Conservation (phyloP, 2,329 filamentous ascomycete species). For the Alternaria dauci region DNA sequence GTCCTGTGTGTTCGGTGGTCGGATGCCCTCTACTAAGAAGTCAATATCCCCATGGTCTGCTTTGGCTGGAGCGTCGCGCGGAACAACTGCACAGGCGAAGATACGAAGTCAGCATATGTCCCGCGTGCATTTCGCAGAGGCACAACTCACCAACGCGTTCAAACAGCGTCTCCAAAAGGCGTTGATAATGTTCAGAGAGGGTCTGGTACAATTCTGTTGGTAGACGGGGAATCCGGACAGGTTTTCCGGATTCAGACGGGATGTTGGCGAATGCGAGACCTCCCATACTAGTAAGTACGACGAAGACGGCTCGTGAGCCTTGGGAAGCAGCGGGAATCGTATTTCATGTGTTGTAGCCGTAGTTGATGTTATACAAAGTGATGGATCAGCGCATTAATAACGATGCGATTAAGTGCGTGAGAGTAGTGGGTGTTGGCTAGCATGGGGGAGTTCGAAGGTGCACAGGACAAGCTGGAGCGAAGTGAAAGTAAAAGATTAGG, state of each 20-base stretch:
- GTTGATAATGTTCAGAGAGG: slow-evolving; percentile 59
- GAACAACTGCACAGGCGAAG: slow-evolving; percentile 51
- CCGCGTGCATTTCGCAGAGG: not conserved
- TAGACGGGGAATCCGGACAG: slow-evolving; percentile 72
- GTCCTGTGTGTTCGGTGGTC: slow-evolving; percentile 13
- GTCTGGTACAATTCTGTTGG: slow-evolving; percentile 63
- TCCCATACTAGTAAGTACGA: slow-evolving; percentile 64
- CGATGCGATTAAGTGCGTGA: not conserved
- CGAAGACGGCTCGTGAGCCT: not conserved
- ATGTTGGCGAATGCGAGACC: slow-evolving; percentile 56
- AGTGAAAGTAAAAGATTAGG: not conserved
- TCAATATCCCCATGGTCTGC: slow-evolving; percentile 76
- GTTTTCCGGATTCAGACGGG: slow-evolving; percentile 50
- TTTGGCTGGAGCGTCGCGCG: slow-evolving; percentile 76
- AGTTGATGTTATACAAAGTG: not conserved
- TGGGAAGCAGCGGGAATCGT: not conserved
- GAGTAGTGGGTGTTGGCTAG: not conserved
- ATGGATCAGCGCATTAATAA: not conserved
- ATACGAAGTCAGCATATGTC: not conserved
- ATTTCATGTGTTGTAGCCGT: not conserved
- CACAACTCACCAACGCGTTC: slow-evolving; percentile 51
- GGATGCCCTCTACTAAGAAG: slow-evolving; percentile 62
- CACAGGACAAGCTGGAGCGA: not conserved
- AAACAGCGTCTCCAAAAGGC: slow-evolving; percentile 62
- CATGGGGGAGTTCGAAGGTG: not conserved